phyloP scores from a whole-genome alignment of 176 grass and related monocot species.

The Cenchrus fungigraminus region DNA sequence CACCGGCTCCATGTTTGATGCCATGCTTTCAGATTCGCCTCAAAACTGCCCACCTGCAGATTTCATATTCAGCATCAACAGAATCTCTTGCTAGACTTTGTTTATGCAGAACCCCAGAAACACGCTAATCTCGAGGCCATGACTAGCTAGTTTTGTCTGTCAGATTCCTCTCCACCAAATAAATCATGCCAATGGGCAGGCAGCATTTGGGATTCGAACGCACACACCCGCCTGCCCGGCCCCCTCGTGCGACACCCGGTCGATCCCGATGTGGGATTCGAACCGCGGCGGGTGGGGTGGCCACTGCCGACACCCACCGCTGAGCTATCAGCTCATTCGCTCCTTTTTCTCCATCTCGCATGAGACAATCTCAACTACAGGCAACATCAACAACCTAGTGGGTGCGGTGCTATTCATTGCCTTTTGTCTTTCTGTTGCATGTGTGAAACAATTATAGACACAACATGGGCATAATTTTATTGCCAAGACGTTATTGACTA shows the following conservation, averaged over 20 bases:
- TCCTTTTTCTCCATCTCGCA: conserved; percentile 25
- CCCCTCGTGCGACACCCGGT: no score
- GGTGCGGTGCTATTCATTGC: conserved; percentile 11
- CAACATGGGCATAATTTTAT: conserved; percentile 25
- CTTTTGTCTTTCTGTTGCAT: not conserved
- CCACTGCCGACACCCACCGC: no score
- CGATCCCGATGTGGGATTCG: no score
- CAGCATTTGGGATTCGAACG: not conserved
- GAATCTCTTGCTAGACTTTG: conserved; percentile 32
- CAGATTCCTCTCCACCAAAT: conserved; percentile 1
- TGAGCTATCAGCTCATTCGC: no score
- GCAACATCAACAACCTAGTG: conserved; percentile 18
- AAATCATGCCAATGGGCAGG: conserved; percentile 13
- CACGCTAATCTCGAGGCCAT: not conserved
- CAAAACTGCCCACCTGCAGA: not conserved
- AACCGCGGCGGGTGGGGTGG: no score
- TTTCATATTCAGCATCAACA: conserved; percentile 4
- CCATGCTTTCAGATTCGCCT: conserved; percentile 15
- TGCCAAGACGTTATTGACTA: conserved; percentile 20
- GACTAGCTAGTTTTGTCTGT: conserved; percentile 32
- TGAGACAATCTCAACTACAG: conserved; percentile 20
- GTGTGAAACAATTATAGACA: not conserved
- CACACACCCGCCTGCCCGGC: no score
- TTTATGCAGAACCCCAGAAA: not conserved
- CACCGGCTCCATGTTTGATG: conserved; percentile 38